phyloP scores from a whole-genome alignment of 371 early-diverging fungal species.

The Apophysomyces sp. region DNA sequence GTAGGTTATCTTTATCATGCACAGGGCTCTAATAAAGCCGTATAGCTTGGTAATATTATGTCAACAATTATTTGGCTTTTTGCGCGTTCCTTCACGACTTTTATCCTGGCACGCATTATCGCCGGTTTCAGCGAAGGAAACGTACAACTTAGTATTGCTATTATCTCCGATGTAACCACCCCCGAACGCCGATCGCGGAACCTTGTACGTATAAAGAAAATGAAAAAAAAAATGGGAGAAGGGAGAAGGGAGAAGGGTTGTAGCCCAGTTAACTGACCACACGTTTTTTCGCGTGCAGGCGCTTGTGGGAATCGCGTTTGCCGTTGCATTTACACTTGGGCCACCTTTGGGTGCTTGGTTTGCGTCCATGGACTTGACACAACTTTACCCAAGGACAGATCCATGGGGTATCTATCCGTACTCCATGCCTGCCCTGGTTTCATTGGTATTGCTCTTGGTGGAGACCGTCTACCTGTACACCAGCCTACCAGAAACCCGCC shows the following conservation, averaged over 20 bases:
- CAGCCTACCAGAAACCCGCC: slow-evolving; percentile 81
- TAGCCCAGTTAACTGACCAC: neutral
- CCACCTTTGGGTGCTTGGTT: slow-evolving; percentile 94
- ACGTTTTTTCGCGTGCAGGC: slow-evolving; percentile 52
- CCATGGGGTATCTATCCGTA: slow-evolving; percentile 71
- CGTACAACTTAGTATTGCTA: slow-evolving; percentile 93
- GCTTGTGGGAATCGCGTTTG: slow-evolving; percentile 95
- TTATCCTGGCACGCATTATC: slow-evolving; percentile 85
- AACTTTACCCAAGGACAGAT: slow-evolving; percentile 49
- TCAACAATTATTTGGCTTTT: slow-evolving; percentile 90
- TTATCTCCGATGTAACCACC: slow-evolving; percentile 92
- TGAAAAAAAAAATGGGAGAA: neutral
- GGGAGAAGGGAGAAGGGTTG: neutral
- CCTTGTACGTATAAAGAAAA: slow-evolving; percentile 11
- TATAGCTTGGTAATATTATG: slow-evolving; percentile 83
- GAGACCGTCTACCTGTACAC: slow-evolving; percentile 78
- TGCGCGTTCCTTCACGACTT: slow-evolving; percentile 77
- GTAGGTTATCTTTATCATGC: slow-evolving; percentile 30
- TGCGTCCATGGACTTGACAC: slow-evolving; percentile 68
- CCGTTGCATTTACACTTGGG: slow-evolving; percentile 94
- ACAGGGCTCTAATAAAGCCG: neutral
- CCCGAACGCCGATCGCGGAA: slow-evolving; percentile 71
- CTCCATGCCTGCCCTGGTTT: slow-evolving; percentile 85
- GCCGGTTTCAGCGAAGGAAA: slow-evolving; percentile 97
- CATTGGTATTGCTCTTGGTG: slow-evolving; percentile 72